Percentiles rank a stretch among this genome's conserved stretches.
These are phyloP conservation scores for Tuber microsphaerosporum DNA, from an alignment of 495 filamentous ascomycete species.

Conservation along the genomic window DNA sequence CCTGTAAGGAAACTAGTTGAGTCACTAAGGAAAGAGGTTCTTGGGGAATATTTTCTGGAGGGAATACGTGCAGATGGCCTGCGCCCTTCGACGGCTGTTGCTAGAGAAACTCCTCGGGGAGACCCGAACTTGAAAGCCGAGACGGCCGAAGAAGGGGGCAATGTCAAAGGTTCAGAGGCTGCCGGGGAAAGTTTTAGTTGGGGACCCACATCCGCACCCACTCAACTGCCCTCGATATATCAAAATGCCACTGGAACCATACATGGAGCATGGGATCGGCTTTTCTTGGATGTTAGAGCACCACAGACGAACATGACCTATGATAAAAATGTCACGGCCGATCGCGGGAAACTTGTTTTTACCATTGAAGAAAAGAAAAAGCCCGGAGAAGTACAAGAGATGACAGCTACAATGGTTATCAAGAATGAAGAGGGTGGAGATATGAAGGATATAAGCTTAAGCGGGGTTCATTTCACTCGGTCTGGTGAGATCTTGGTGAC, in stretches of 20 bases:
- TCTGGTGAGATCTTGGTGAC: slow-evolving; percentile 69
- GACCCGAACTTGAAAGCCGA: not conserved
- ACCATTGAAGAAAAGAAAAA: slow-evolving; percentile 33
- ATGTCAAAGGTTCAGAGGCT: not conserved
- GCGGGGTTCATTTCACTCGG: slow-evolving; percentile 74
- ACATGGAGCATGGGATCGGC: slow-evolving; percentile 31
- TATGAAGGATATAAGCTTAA: slow-evolving; percentile 66
- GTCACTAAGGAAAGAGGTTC: slow-evolving; percentile 21
- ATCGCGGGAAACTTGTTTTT: slow-evolving; percentile 34
- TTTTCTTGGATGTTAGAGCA: slow-evolving; percentile 16
- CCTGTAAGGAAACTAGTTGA: slow-evolving; percentile 23
- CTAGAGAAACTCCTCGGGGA: not conserved
- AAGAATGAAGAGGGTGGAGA: slow-evolving; percentile 45
- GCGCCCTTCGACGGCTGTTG: not conserved
- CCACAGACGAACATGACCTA: slow-evolving; percentile 30
- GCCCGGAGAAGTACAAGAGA: slow-evolving; percentile 29
- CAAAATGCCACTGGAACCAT: slow-evolving; percentile 33
- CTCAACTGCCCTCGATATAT: slow-evolving; percentile 23
- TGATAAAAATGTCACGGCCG: slow-evolving; percentile 31
- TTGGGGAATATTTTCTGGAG: slow-evolving; percentile 25
- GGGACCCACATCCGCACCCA: not conserved
- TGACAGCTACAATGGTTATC: slow-evolving; percentile 33
- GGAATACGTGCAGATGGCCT: not conserved
- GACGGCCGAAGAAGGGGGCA: not conserved
- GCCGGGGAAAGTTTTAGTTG: slow-evolving; percentile 5